phyloP scores from a whole-genome alignment of 2,329 filamentous ascomycete species.

The Trichothecium sympodiale region DNA sequence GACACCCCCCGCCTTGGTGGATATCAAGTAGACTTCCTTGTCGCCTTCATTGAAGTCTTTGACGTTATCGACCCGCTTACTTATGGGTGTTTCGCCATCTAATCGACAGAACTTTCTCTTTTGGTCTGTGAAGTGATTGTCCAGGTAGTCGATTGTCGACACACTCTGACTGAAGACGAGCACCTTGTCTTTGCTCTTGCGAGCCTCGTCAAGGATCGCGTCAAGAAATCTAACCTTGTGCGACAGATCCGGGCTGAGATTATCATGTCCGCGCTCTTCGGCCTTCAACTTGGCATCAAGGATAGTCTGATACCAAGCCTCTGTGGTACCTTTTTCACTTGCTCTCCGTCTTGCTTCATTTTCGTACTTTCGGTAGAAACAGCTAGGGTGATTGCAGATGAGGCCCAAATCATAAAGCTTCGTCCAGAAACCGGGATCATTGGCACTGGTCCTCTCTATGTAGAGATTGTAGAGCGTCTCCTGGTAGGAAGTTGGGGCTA shows the following conservation, averaged over 20 bases:
- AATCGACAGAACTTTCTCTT: constrained; percentile 44
- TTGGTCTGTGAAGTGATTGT: constrained; percentile 39
- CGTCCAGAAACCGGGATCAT: constrained; percentile 19
- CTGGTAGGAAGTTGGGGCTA: constrained; percentile 60
- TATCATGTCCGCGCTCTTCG: constrained; percentile 23
- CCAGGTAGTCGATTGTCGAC: constrained; percentile 58
- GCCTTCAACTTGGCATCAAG: constrained; percentile 20
- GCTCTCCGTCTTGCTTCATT: constrained; percentile 6
- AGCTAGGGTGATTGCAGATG: constrained; percentile 41
- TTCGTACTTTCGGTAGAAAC: constrained; percentile 27
- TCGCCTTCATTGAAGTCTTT: constrained; percentile 56
- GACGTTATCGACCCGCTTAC: constrained; percentile 48
- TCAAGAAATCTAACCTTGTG: constrained; percentile 59
- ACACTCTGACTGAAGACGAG: constrained; percentile 72
- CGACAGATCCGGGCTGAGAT: constrained; percentile 43
- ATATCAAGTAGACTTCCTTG: constrained; percentile 63
- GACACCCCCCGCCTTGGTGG: constrained; percentile 69
- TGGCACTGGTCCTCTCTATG: constrained; percentile 14
- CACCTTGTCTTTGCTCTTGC: constrained; percentile 55
- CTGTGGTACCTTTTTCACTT: constrained; percentile 6
- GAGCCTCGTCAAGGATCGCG: constrained; percentile 57
- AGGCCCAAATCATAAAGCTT: constrained; percentile 27
- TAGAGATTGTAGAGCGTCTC: constrained; percentile 45
- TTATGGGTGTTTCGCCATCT: constrained; percentile 52
- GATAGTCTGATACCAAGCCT: constrained; percentile 13